Conservation (phyloP, 2,329 filamentous ascomycete species). For the Pseudogymnoascus sp. region DNA sequence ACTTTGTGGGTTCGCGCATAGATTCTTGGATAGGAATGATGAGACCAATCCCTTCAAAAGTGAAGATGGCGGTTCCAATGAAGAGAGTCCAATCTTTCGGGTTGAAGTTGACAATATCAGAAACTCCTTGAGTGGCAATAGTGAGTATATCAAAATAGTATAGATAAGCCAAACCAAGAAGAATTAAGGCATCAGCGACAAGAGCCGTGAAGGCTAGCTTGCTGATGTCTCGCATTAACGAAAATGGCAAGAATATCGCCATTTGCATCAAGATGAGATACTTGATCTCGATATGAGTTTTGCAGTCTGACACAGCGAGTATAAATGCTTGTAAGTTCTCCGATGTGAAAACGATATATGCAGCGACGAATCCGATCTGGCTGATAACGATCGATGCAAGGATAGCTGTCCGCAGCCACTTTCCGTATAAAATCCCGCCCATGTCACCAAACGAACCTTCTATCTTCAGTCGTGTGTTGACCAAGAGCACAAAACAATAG, state of each 20-base stretch:
- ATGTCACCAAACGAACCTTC: slow-evolving; percentile 98
- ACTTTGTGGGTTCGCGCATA: slow-evolving; percentile 86
- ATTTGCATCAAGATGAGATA: slow-evolving; percentile 92
- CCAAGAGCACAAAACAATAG: slow-evolving; percentile 93
- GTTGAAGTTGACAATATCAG: slow-evolving; percentile 90
- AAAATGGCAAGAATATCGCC: slow-evolving; percentile 89
- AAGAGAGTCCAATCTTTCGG: slow-evolving; percentile 89
- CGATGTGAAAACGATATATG: slow-evolving; percentile 94
- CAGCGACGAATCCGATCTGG: slow-evolving; percentile 89
- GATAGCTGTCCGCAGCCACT: slow-evolving; percentile 82
- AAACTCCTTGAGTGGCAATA: slow-evolving; percentile 60
- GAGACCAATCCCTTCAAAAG: slow-evolving; percentile 93
- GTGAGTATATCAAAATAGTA: slow-evolving; percentile 94
- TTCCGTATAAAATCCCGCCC: slow-evolving; percentile 83
- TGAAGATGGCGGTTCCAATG: slow-evolving; percentile 95
- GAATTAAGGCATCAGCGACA: slow-evolving; percentile 88
- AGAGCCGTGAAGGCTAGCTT: slow-evolving; percentile 94
- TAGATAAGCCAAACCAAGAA: slow-evolving; percentile 84
- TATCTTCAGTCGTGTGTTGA: slow-evolving; percentile 75
- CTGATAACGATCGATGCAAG: slow-evolving; percentile 88
- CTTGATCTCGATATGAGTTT: slow-evolving; percentile 76
- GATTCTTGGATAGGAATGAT: slow-evolving; percentile 98
- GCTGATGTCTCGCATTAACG: slow-evolving; percentile 89
- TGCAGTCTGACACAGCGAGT: slow-evolving; percentile 81
- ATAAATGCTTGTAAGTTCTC: slow-evolving; percentile 95